Percentiles rank a stretch among this genome's conserved stretches.
phyloP scores from a whole-genome alignment of 805 yeast genomes.

The Kodamaea laetipori region DNA sequence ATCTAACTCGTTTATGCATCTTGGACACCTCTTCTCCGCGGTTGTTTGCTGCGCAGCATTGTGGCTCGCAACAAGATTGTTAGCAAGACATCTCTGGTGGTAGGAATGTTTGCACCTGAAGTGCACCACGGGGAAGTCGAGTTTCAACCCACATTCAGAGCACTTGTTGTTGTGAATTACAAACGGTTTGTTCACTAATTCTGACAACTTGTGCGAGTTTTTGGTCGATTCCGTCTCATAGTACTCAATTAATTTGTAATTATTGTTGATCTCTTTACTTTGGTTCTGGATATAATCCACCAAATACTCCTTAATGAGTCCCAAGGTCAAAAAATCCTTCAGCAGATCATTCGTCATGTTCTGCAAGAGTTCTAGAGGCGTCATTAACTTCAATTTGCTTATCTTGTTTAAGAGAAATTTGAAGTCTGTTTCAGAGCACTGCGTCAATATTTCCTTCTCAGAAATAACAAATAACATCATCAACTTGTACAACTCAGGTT shows the following conservation, averaged over 20 bases:
- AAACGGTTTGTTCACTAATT: slow-evolving; percentile 47
- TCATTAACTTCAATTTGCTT: slow-evolving; percentile 52
- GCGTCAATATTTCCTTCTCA: slow-evolving; percentile 48
- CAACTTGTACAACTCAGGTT: slow-evolving; percentile 64
- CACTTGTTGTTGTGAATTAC: slow-evolving; percentile 67
- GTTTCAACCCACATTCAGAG: slow-evolving; percentile 58
- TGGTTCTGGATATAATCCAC: slow-evolving; percentile 61
- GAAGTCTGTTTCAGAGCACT: slow-evolving; percentile 54
- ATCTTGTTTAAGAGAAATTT: slow-evolving; percentile 54
- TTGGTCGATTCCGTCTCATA: slow-evolving; percentile 66
- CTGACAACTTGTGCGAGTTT: slow-evolving; percentile 56
- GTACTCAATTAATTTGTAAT: slow-evolving; percentile 62
- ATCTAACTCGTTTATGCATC: slow-evolving; percentile 72
- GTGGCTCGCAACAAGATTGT: slow-evolving; percentile 32
- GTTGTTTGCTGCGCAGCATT: not conserved
- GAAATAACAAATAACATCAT: slow-evolving; percentile 68
- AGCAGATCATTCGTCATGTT: slow-evolving; percentile 53
- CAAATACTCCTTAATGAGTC: slow-evolving; percentile 69
- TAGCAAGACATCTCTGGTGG: slow-evolving; percentile 76
- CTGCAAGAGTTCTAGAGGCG: slow-evolving; percentile 79
- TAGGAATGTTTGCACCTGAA: slow-evolving; percentile 86
- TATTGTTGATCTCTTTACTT: slow-evolving; percentile 66
- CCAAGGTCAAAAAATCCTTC: slow-evolving; percentile 62
- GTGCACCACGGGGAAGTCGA: slow-evolving; percentile 80
- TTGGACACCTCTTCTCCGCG: slow-evolving; percentile 58